Evolutionary conservation across 2,329 filamentous ascomycete species (phyloP).

Genomic region (Daldinia sp.): DNA sequence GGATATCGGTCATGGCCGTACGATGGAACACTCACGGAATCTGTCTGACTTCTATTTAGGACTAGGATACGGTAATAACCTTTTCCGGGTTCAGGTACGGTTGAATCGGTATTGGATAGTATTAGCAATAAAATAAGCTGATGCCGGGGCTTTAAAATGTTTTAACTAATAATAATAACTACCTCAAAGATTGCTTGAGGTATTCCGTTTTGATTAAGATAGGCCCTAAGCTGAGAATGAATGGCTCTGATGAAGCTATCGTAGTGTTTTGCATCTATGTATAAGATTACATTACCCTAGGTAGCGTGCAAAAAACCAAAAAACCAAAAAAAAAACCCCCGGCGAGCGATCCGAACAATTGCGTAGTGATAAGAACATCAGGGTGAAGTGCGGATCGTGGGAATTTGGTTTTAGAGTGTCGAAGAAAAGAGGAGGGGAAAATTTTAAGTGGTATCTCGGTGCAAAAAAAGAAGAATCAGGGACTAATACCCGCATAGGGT

Average conservation of each 20-base stretch:
- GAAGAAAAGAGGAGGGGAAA: background rate
- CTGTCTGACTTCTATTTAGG: conserved; percentile 24
- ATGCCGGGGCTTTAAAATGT: conserved; percentile 21
- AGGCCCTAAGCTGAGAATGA: background rate
- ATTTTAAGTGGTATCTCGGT: conserved; percentile 11
- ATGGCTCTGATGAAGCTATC: background rate
- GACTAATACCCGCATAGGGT: too few relatives aligned
- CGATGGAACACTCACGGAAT: conserved; percentile 24
- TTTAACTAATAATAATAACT: conserved; percentile 8
- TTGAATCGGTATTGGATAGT: conserved; percentile 19
- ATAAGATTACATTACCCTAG: too few relatives aligned
- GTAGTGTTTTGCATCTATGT: background rate
- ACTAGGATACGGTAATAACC: conserved; percentile 21
- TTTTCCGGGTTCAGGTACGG: conserved; percentile 9
- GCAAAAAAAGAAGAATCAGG: conserved; percentile 16
- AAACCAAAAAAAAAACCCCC: too few relatives aligned
- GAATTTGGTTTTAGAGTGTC: conserved; percentile 14
- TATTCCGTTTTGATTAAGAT: background rate
- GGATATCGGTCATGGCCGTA: conserved; percentile 29
- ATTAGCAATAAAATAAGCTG: conserved; percentile 26
- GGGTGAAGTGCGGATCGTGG: conserved; percentile 18
- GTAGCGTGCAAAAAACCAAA: too few relatives aligned
- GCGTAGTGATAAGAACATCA: conserved; percentile 13
- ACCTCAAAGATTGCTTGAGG: background rate
- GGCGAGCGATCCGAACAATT: background rate